Conservation (phyloP, 805 yeast genomes). For the Sungouiella thailandica region DNA sequence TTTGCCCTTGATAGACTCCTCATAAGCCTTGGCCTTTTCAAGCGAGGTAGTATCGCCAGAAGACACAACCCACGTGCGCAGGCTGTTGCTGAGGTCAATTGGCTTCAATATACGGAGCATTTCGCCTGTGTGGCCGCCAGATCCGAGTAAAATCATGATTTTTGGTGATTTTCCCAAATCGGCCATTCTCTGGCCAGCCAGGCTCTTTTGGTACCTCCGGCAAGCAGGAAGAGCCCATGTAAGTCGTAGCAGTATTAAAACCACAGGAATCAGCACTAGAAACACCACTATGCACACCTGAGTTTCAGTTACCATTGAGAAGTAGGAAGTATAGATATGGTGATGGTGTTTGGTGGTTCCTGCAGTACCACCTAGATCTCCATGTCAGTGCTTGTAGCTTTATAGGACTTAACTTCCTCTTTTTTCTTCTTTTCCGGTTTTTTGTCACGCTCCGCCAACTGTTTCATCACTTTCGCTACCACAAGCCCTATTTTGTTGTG, state of each 20-base stretch:
- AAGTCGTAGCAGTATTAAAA: constrained; percentile 6
- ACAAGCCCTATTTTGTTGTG: constrained; percentile 44
- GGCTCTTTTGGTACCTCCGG: constrained; percentile 1
- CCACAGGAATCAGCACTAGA: too few species aligned
- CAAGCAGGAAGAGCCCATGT: constrained; percentile 8
- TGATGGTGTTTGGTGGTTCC: too few species aligned
- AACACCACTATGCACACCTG: too few species aligned
- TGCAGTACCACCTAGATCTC: constrained; percentile 9
- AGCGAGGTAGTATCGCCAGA: constrained; percentile 51
- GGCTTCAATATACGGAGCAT: constrained; percentile 66
- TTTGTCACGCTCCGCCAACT: constrained; percentile 42
- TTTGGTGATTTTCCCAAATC: neutral
- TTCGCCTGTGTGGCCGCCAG: constrained; percentile 97
- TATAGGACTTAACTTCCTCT: constrained; percentile 3
- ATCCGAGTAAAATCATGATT: constrained; percentile 76
- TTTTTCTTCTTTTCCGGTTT: constrained; percentile 3
- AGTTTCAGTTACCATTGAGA: too few species aligned
- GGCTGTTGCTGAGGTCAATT: constrained; percentile 23
- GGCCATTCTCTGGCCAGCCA: neutral
- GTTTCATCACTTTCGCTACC: constrained; percentile 49
- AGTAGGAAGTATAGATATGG: too few species aligned
- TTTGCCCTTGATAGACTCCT: constrained; percentile 14
- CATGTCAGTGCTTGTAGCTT: constrained; percentile 11
- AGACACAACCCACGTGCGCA: constrained; percentile 40
- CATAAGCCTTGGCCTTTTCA: constrained; percentile 33